These are phyloP conservation scores for Sisymbrium irio DNA, from an alignment of 345 rosid genomes.

Conservation along the genomic window DNA sequence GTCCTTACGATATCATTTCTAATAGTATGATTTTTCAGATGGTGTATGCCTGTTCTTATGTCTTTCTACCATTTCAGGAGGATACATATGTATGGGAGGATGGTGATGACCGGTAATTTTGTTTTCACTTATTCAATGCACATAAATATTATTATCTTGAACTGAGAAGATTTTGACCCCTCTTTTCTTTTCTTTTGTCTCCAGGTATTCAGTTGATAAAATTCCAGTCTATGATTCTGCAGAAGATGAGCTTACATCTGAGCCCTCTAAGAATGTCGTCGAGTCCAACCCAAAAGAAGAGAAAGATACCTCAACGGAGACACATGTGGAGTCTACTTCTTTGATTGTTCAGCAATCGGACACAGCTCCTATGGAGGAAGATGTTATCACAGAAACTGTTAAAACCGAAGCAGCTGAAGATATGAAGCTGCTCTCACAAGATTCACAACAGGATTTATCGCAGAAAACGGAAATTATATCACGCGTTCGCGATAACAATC, in stretches of 20 bases:
- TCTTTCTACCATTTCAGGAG: slow-evolving; percentile 47
- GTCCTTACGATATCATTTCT: background rate
- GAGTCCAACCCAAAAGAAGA: slow-evolving; percentile 35
- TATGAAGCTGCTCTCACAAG: slow-evolving; percentile 37
- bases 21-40: background rate
- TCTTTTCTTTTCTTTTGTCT: slow-evolving; percentile 16
- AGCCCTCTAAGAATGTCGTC: slow-evolving; percentile 42
- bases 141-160: background rate
- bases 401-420: slow-evolving; percentile 52
- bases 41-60: background rate
- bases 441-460: slow-evolving; percentile 44
- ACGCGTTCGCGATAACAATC: slow-evolving; percentile 45
- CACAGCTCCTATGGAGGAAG: slow-evolving; percentile 43
- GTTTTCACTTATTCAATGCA: background rate
- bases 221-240: slow-evolving; percentile 92
- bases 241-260: slow-evolving; percentile 80
- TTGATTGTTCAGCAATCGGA: slow-evolving; percentile 39
- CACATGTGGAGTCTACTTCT: slow-evolving; percentile 42
- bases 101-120: slow-evolving; percentile 71
- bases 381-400: slow-evolving; percentile 32
- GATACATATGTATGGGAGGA: slow-evolving; percentile 98
- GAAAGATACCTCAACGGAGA: slow-evolving; percentile 34
- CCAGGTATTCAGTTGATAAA: slow-evolving; percentile 87
- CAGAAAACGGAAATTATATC: slow-evolving; percentile 60
- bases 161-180: background rate